Evolutionary conservation across 2,329 filamentous ascomycete genomes (phyloP), one percentile per base, ranked within the genome.

Genomic region (Fusarium globosum): DNA sequence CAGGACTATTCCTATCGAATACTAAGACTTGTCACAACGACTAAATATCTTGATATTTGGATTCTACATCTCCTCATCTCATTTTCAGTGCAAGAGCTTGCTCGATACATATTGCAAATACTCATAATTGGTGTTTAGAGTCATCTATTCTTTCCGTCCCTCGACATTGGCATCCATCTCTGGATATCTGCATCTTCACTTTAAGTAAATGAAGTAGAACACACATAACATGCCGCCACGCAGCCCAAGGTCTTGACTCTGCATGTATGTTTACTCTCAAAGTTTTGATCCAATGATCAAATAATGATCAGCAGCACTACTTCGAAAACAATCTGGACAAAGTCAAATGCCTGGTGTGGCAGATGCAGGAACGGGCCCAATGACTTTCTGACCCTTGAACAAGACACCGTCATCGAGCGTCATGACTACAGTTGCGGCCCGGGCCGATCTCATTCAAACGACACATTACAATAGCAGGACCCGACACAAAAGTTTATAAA

Each of bases 341-440:
- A 45, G 26, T 35, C n/a, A 39, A 49, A 23, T 14, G 48, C 16
- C n/a, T 58, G 71, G 55, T 67, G 60, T 57, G 52, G 49, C 46
- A 55, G 55, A 61, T 23, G 62, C 67, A 73, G 71, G 71, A 61
- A 68, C 71, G 61, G 42, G 23, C 20, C 51, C 51, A 73, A 61
- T 63, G 28, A 68, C 35, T 18, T 42, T 49, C 35, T 9, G 13
- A 55, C 35, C 7, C 46, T 39, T 42, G 8, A 30, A 41, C 20
- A 33, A 60, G 28, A 20, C 36, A 15, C 23, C 36, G 52, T 61
- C 70, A 69, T 55, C 23, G 33, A 60, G 28, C 39, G 38, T 62
- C 61, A 63, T 68, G 45, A 21, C 28, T 55, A 53, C 33, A 42
- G 18, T 49, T 39, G 15, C 65, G 57, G 71, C 52, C 43, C 61